Percentiles rank a stretch among this genome's conserved stretches.
These are phyloP conservation scores for Fusarium sulawesiense DNA, from an alignment of 2,329 filamentous ascomycete species.

Conservation along the genomic window DNA sequence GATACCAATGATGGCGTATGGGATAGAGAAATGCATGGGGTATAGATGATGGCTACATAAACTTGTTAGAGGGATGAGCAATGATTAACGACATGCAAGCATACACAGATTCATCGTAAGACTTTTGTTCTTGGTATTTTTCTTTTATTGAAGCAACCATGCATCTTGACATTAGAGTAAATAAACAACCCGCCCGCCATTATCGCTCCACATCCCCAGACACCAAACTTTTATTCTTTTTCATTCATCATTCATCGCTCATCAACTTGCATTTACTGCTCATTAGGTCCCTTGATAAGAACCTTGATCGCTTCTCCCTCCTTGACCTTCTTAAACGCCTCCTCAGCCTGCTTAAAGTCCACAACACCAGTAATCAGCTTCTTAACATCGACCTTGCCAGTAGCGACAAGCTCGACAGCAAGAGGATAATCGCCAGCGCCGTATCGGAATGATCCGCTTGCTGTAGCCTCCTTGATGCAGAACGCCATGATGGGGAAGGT, in stretches of 20 bases:
- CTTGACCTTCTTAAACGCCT: slow-evolving; percentile 89
- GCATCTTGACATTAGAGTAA: background rate
- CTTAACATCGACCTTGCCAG: slow-evolving; percentile 82
- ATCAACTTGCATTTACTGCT: slow-evolving; percentile 54
- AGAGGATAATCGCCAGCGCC: slow-evolving; percentile 87
- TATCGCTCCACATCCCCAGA: slow-evolving; percentile 5
- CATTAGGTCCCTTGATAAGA: slow-evolving; percentile 73
- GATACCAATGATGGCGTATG: slow-evolving; percentile 34
- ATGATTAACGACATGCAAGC: slow-evolving; percentile 10
- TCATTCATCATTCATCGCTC: slow-evolving; percentile 21
- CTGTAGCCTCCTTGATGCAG: slow-evolving; percentile 88
- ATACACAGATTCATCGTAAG: background rate
- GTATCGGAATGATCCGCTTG: slow-evolving; percentile 91
- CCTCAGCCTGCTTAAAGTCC: slow-evolving; percentile 82
- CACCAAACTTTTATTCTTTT: slow-evolving; percentile 12
- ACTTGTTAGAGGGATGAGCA: slow-evolving; percentile 7
- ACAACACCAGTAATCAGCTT: slow-evolving; percentile 82
- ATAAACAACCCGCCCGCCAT: background rate
- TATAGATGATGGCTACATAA: slow-evolving; percentile 19
- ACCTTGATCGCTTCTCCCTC: slow-evolving; percentile 81
- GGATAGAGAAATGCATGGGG: slow-evolving; percentile 1
- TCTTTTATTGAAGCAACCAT: background rate
- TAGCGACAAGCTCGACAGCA: slow-evolving; percentile 80
- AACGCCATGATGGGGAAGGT: slow-evolving; percentile 91
- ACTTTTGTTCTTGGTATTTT: background rate